Evolutionary conservation across 257 asterid genomes (phyloP).

Genomic region (Solanum clarkiae): DNA sequence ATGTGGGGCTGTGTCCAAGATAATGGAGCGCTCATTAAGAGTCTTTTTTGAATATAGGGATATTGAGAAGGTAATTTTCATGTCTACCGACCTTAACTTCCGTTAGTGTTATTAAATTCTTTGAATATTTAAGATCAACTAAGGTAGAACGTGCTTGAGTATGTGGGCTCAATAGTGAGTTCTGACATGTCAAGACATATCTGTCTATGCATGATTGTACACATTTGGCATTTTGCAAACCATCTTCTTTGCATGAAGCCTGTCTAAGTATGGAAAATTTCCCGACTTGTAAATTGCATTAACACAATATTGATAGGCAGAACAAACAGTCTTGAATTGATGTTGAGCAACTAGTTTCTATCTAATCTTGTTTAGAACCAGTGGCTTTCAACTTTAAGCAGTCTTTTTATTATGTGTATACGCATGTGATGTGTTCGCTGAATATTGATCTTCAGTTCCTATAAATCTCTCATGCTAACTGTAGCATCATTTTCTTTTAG

Average conservation of each 20-base stretch:
- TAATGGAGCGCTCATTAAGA: constrained; percentile 79
- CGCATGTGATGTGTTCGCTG: neutral
- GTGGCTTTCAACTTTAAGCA: neutral
- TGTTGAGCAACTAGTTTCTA: neutral
- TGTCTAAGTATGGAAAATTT: neutral
- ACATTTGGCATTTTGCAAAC: neutral
- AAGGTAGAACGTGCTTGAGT: neutral
- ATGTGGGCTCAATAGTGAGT: neutral
- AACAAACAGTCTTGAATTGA: neutral
- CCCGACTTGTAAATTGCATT: neutral
- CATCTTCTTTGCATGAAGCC: neutral
- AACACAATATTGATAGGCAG: neutral
- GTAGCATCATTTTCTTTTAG: neutral
- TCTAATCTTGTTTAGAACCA: neutral
- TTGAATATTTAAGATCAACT: neutral
- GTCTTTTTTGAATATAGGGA: constrained; percentile 64
- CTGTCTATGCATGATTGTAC: neutral
- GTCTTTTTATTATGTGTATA: neutral
- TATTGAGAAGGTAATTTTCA: constrained; percentile 40
- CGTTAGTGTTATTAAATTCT: neutral
- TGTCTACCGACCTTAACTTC: neutral
- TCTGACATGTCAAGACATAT: neutral
- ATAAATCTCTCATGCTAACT: neutral
- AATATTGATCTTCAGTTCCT: neutral
- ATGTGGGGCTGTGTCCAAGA: constrained; percentile 86